A percentile compares a stretch with the other conserved stretches of the same genome.
Conservation (phyloP, 192 early-diverging fungal genomes). For the Umbelopsis sp. region DNA sequence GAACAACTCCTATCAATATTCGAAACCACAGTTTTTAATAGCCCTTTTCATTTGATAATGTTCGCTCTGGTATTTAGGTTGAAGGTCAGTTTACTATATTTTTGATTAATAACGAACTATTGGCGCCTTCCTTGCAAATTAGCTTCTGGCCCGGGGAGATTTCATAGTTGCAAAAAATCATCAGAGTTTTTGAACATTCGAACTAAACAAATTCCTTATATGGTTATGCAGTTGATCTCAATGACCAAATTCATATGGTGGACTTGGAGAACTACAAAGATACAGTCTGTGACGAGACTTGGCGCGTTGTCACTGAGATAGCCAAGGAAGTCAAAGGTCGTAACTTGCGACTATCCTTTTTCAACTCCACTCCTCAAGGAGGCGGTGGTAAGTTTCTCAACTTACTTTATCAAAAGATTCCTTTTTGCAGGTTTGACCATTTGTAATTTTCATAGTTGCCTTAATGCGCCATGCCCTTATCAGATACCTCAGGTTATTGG, state of each 20-base stretch:
- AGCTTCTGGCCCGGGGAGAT: no score
- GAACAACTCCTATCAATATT: not conserved
- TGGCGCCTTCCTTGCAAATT: no score
- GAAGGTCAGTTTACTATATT: conserved; percentile 32
- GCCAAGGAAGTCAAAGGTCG: conserved; percentile 55
- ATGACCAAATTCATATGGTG: conserved; percentile 68
- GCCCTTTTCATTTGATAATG: not conserved
- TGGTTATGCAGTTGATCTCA: conserved; percentile 64
- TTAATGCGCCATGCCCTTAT: conserved; percentile 85
- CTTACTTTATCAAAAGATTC: not conserved
- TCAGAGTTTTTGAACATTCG: not conserved
- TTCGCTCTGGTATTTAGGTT: conserved; percentile 22
- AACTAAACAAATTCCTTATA: conserved; percentile 1
- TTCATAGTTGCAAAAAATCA: not conserved
- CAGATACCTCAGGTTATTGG: conserved; percentile 67
- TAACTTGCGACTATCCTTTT: conserved; percentile 68
- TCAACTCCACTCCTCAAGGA: conserved; percentile 85
- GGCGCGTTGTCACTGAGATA: conserved; percentile 65
- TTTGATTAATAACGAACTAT: no score
- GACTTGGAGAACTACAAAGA: conserved; percentile 66
- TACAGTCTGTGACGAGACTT: conserved; percentile 66
- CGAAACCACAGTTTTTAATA: not conserved
- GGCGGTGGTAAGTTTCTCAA: conserved; percentile 61
- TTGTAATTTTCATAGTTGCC: conserved; percentile 63
- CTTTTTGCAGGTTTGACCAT: no score